phyloP scores from a whole-genome alignment of 2,329 filamentous ascomycete species.

The Zasmidium citrigriseum region DNA sequence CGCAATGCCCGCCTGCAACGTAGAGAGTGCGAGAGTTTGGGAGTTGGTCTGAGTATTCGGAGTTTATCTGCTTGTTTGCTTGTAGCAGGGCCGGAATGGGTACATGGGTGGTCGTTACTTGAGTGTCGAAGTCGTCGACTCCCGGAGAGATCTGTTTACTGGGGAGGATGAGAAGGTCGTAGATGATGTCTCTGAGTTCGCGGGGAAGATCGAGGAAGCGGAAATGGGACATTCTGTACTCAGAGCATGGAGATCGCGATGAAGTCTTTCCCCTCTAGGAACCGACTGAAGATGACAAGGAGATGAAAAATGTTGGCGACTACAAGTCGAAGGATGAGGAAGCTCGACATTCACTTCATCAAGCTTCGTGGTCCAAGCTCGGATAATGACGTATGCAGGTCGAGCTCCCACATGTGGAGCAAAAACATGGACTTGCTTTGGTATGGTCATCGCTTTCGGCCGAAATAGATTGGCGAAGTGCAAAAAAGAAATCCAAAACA shows the following conservation, averaged over 20 bases:
- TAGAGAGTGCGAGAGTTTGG: neutral
- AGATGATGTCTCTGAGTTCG: constrained; percentile 1
- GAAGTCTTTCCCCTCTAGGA: neutral
- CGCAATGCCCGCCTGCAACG: neutral
- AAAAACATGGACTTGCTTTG: neutral
- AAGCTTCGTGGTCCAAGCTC: neutral
- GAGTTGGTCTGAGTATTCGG: neutral
- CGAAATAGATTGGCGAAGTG: neutral
- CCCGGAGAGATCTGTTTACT: neutral
- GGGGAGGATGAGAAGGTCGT: neutral
- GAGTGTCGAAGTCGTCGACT: neutral
- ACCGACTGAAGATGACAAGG: neutral
- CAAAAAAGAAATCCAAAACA: too few species aligned
- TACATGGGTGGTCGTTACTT: neutral
- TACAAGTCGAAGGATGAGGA: neutral
- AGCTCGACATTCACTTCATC: neutral
- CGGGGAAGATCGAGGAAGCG: neutral
- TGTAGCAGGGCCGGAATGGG: neutral
- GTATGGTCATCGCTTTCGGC: neutral
- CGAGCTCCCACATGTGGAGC: too few species aligned
- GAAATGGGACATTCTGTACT: neutral
- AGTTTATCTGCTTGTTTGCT: neutral
- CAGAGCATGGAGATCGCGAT: neutral
- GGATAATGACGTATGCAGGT: too few species aligned
- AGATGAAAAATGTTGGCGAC: neutral